phyloP scores from a whole-genome alignment of 1,139 yeast species.

The Suhomyces terraborum region DNA sequence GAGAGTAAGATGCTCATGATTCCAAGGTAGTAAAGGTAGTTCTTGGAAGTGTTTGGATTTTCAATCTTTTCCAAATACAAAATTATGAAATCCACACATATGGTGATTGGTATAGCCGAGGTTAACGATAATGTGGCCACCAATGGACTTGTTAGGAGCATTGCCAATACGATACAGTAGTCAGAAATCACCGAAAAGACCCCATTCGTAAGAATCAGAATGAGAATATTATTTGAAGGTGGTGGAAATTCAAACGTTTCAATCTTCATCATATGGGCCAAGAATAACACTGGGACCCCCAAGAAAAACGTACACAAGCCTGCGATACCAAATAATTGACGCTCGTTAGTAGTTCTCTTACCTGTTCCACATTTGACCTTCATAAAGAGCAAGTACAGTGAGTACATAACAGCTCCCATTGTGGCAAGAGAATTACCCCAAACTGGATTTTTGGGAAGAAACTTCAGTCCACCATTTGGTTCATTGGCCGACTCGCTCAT shows the following conservation, averaged over 20 bases:
- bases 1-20: constrained; percentile 49
- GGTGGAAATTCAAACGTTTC: constrained; percentile 49
- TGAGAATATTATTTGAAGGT: constrained; percentile 33
- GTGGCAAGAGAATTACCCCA: constrained; percentile 51
- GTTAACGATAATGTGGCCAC: constrained; percentile 55
- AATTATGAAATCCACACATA: constrained; percentile 46
- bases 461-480: constrained; percentile 25
- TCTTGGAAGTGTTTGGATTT: constrained; percentile 25
- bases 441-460: constrained; percentile 40
- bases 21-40: constrained; percentile 45
- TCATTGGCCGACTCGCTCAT: constrained; percentile 32
- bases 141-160: constrained; percentile 56
- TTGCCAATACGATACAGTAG: constrained; percentile 50
- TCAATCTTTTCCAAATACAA: constrained; percentile 24
- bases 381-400: constrained; percentile 47
- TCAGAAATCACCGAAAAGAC: constrained; percentile 52
- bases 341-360: constrained; percentile 47
- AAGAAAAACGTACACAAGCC: constrained; percentile 44
- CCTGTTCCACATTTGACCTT: constrained; percentile 48
- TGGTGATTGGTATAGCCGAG: constrained; percentile 54
- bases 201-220: constrained; percentile 44
- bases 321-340: constrained; percentile 49
- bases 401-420: constrained; percentile 49
- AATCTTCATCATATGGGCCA: constrained; percentile 36
- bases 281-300: constrained; percentile 40